Percentiles rank a stretch among this genome's conserved stretches.
phyloP scores from a whole-genome alignment of 192 early-diverging fungal genomes.

The Backusella tarrabulga region DNA sequence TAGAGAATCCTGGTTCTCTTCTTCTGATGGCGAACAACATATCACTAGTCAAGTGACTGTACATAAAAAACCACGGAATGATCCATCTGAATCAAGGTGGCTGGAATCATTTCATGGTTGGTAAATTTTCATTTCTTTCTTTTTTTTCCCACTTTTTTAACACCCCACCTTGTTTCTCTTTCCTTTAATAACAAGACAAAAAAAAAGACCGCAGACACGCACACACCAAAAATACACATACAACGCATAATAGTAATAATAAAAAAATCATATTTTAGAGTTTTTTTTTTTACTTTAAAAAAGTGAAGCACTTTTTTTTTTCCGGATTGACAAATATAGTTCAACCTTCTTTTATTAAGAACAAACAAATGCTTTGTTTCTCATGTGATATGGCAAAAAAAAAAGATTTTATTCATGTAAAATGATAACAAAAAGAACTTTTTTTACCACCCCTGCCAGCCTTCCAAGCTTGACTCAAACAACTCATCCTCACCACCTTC shows the following conservation, averaged over 20 bases:
- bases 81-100: slow-evolving; percentile 12
- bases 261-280: not conserved
- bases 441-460: slow-evolving; percentile 38
- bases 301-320: not conserved
- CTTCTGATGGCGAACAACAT: not conserved
- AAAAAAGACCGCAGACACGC: not conserved
- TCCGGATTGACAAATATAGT: not conserved
- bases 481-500: slow-evolving; percentile 69
- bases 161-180: not conserved
- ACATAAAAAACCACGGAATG: slow-evolving; percentile 1
- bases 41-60: not conserved
- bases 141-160: not conserved
- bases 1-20: slow-evolving; percentile 6
- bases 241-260: not conserved
- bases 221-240: not conserved
- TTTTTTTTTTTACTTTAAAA: not conserved
- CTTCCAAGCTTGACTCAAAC: slow-evolving; percentile 44
- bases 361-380: slow-evolving; percentile 2
- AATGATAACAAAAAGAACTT: not conserved
- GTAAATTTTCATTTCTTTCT: slow-evolving; percentile 3
- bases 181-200: not conserved
- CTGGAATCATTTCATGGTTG: slow-evolving; percentile 10
- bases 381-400: not conserved
- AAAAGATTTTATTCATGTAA: not conserved
- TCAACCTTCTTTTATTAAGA: not conserved